These are phyloP conservation scores for Colletotrichum godetiae DNA, from an alignment of 2,329 filamentous ascomycete species.

Conservation along the genomic window DNA sequence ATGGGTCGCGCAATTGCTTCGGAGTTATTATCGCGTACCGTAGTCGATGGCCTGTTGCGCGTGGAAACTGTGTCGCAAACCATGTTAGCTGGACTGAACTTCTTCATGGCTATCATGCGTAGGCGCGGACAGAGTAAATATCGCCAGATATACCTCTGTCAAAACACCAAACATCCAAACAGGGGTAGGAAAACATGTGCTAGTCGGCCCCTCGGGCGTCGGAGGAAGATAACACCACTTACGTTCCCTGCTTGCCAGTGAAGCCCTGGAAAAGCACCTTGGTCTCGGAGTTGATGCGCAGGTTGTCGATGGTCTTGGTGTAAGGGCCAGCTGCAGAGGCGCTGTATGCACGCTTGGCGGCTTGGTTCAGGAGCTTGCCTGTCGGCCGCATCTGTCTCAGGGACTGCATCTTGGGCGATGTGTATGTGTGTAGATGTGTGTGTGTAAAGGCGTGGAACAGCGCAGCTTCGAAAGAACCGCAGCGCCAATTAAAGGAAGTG, in stretches of 20 bases:
- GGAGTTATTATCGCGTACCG: slow-evolving; percentile 66
- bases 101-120: not conserved
- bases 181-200: slow-evolving; percentile 2
- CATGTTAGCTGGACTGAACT: slow-evolving; percentile 11
- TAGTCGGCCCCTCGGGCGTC: slow-evolving; percentile 2
- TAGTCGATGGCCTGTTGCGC: slow-evolving; percentile 98
- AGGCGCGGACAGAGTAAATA: not conserved
- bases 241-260: slow-evolving; percentile 97
- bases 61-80: slow-evolving; percentile 78
- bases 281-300: slow-evolving; percentile 92
- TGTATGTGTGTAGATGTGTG: slow-evolving; percentile 21
- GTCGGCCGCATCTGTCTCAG: slow-evolving; percentile 77
- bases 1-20: slow-evolving; percentile 6
- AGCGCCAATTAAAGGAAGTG: slow-evolving; percentile 12
- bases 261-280: slow-evolving; percentile 98
- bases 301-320: slow-evolving; percentile 80
- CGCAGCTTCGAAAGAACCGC: slow-evolving; percentile 16
- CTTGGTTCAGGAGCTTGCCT: slow-evolving; percentile 74
- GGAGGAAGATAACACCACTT: slow-evolving; percentile 52
- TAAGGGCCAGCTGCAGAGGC: slow-evolving; percentile 75
- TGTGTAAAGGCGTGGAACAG: slow-evolving; percentile 23
- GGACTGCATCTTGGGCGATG: slow-evolving; percentile 78
- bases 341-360: slow-evolving; percentile 78
- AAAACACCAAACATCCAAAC: not conserved
- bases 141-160: not conserved